A percentile compares a stretch with the other conserved stretches of the same genome.
Conservation (phyloP, 1,284 basidiomycete species). For the Waitea zeae region DNA sequence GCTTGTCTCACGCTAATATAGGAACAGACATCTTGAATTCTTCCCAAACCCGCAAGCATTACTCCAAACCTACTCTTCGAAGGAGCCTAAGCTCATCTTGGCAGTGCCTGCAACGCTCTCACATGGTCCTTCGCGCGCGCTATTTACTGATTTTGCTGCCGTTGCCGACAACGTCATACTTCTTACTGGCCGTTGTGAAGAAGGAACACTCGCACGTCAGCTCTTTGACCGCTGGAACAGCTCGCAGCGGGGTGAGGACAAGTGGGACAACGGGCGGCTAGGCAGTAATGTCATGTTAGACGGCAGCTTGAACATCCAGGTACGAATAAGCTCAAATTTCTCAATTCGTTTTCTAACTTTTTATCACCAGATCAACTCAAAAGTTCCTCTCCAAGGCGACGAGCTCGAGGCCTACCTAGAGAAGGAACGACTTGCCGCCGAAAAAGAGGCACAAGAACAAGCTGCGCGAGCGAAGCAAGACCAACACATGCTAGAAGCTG, state of each 20-base stretch:
- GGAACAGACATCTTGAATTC: conserved; percentile 68
- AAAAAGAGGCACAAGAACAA: conserved; percentile 77
- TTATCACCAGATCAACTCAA: conserved; percentile 55
- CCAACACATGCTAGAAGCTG: conserved; percentile 82
- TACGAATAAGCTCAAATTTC: conserved; percentile 17
- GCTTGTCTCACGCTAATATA: neutral
- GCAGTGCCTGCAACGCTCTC: conserved; percentile 87
- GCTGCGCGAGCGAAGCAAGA: conserved; percentile 63
- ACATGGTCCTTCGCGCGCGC: conserved; percentile 75
- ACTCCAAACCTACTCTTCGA: conserved; percentile 66
- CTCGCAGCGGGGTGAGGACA: conserved; percentile 57
- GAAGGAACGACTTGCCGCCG: conserved; percentile 66
- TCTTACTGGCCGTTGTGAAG: conserved; percentile 64
- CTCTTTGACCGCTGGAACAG: conserved; percentile 82
- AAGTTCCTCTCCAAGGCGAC: conserved; percentile 71
- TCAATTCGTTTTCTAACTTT: neutral
- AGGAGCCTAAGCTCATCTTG: conserved; percentile 83
- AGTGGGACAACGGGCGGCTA: conserved; percentile 80
- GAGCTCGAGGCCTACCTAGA: conserved; percentile 76
- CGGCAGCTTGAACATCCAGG: conserved; percentile 46
- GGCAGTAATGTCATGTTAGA: conserved; percentile 73
- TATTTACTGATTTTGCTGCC: conserved; percentile 77
- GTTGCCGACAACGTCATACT: conserved; percentile 74
- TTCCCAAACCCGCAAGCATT: conserved; percentile 74
- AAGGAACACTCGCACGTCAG: conserved; percentile 61